Base-by-base conservation (phyloP, 306 rosid genomes). In the Citrullus colocynthis region DNA sequence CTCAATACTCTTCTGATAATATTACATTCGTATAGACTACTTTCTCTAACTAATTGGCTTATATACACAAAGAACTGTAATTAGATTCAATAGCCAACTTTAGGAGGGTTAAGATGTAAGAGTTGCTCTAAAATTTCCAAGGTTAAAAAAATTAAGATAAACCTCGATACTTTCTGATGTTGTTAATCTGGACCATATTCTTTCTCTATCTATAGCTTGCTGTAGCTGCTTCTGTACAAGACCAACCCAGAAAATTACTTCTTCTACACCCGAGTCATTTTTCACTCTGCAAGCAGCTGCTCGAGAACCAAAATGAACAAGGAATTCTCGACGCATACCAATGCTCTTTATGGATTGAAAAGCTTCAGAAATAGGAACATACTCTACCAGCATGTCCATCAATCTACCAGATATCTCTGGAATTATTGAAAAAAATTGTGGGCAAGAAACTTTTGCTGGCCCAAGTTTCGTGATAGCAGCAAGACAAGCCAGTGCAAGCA, bases 131-230 rank as follows among this genome's bases (percentile, higher is more conserved):
- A 70, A 81, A 78, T 77, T 60, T 72, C 69, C 80, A 45, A 74
- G 62, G 48, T 52, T 48, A 59, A 79, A 55, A 74, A 75, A 80
- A n/a, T 34, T 24, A 80, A 70, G 39, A 74, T 92, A 79, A 49
- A 92, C 98, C 98, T 92, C 98, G 57, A 94, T 96, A 81, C 98
- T 91, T 91, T 96, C 99, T 58, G 97, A 91, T 70, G 99, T 92
- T 79, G 98, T 96, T 56, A 96, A 83, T 80, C 97, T 86, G 48
- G 98, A 92, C 99, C 99, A 96, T 78, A 96, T 96, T 87, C 84
- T 93, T 86, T 96, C 99, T 82, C 96, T 96, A 67, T 92, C 93
- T 81, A 96, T 86, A 75, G 97, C 97, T 80, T 78, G 90, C 77
- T 92, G 97, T 81, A 96, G 86, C 82, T 88, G 93, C 87, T 73